Evolutionary conservation across 2,329 filamentous ascomycete species (phyloP), one percentile per base, ranked within the genome.

Genomic region (Fusarium incarnatum): DNA sequence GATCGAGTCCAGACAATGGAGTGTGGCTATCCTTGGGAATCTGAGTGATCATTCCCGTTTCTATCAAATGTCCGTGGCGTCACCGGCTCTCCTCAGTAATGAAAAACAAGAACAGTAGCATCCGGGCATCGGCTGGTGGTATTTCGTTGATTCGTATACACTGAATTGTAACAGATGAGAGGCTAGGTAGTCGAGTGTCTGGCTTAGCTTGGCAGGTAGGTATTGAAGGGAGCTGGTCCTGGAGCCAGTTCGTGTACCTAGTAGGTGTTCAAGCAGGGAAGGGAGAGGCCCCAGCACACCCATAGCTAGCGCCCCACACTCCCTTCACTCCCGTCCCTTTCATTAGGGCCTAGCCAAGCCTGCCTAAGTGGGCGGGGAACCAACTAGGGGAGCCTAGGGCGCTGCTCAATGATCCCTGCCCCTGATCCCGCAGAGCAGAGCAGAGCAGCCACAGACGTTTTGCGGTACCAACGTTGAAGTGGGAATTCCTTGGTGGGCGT

Each of bases 381-480:
- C n/a, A 49, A 50, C 61, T 56, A 72, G 42, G 42, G 62, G 60
- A 64, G 46, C 50, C 61, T 56, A 72, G 58, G 63, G 58, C 53
- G 40, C 42, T 45, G 50, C 44, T 64, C 75, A 37, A n/a, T 37
- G 18, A 37, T 37, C 34, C 34, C 34, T 37, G 34, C 75, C 73
- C 73, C 70, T 75, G 73, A 55, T 69, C 72, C 73, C 64, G 66
- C 68, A 67, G 53, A 32, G 10, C 16, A 37, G 34, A 37, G 9
- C 34, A 37, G 34, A 37, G 34, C 34, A 68, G 72, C 73, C 73
- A 71, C 70, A 61, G 64, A 58, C 66, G 70, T 70, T 70, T 50
- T 37, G 49, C 34, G n/a, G 49, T 52, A 40, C n/a, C 70, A 74
- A 74, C 71, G 73, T 69, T 63, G 60, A 62, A 60, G 62, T 68